Base-by-base conservation (phyloP, 1,284 basidiomycete genomes). In the Leccinum cinnamomeum region DNA sequence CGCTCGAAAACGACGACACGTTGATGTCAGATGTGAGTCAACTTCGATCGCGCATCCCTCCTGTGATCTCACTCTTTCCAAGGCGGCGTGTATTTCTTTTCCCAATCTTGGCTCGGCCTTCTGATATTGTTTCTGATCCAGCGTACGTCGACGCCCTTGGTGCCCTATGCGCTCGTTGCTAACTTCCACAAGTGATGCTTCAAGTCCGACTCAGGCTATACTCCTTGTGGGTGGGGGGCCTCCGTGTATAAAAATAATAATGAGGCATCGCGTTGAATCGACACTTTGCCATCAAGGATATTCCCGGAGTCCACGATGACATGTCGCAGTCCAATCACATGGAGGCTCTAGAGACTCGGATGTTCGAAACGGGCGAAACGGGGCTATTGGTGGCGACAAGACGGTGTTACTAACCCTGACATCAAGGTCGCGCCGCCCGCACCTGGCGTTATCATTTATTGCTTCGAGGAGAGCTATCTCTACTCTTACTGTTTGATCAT, bases 391-490 rank as follows among this genome's bases (percentile, higher is more conserved):
- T 28, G 28, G 7, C 28, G 28, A 28, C 28, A 79, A 50, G 81
- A 84, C 62, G 81, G 86, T 51, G 80, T 93, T 59, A 84, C 85
- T 65, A 91, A 95, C 75, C 79, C 88, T 0, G 81, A 85, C 35
- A 77, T 98, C 72, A 84, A 85, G 69, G 88, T 98, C 60, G 81
- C 85, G 41, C 84, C 91, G 12, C 95, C 95, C 12, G 80, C 89
- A n/a, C 91, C 94, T 4, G 97, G 97, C 51, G 84, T 98, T 59
- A 77, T 99, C 74, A 50, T 98, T 65, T 98, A 97, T 79, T 89
- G 95, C 58, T 90, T 95, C 74, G 95, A 97, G 72, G 95, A 98
- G 78, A 92, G 92, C 64, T 93, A 92, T 1, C 23, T 23, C 23
- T 23, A 23, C 23, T 93, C 97, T 57, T 98, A 98, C 79, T 89